phyloP scores from a whole-genome alignment of 1,139 yeast species.

The Hemisphaericaspora lyxosophila region DNA sequence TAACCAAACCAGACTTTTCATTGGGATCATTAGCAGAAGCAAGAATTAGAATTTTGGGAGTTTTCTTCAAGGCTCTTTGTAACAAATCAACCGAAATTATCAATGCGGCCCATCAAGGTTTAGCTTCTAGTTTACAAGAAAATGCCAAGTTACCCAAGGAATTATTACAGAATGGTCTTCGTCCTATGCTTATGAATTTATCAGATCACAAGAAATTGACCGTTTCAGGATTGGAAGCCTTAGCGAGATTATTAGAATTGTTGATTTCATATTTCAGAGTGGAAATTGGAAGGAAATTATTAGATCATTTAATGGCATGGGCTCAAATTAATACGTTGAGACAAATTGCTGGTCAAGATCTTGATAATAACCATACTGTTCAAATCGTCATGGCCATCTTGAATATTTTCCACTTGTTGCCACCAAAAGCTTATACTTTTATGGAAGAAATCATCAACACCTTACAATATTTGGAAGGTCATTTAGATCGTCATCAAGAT shows the following conservation, averaged over 20 bases:
- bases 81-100: slow-evolving; percentile 85
- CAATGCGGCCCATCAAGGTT: slow-evolving; percentile 89
- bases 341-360: slow-evolving; percentile 67
- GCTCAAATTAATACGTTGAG: slow-evolving; percentile 81
- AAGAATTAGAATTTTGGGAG: slow-evolving; percentile 83
- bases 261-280: slow-evolving; percentile 92
- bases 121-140: slow-evolving; percentile 79
- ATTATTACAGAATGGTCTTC: slow-evolving; percentile 83
- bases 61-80: slow-evolving; percentile 89
- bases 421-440: slow-evolving; percentile 88
- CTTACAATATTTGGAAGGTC: slow-evolving; percentile 75
- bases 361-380: slow-evolving; percentile 77
- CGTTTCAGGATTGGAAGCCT: slow-evolving; percentile 86
- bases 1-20: slow-evolving; percentile 77
- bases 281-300: slow-evolving; percentile 88
- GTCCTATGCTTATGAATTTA: slow-evolving; percentile 93
- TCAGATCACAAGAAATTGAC: slow-evolving; percentile 91
- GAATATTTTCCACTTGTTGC: slow-evolving; percentile 87
- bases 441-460: slow-evolving; percentile 83
- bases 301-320: slow-evolving; percentile 96
- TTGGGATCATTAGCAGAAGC: slow-evolving; percentile 79
- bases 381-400: slow-evolving; percentile 87
- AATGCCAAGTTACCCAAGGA: slow-evolving; percentile 92
- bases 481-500: slow-evolving; percentile 76
- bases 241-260: slow-evolving; percentile 81